Conservation (phyloP, 176 grass and related monocot species). For the Bolboschoenus planiculmis region DNA sequence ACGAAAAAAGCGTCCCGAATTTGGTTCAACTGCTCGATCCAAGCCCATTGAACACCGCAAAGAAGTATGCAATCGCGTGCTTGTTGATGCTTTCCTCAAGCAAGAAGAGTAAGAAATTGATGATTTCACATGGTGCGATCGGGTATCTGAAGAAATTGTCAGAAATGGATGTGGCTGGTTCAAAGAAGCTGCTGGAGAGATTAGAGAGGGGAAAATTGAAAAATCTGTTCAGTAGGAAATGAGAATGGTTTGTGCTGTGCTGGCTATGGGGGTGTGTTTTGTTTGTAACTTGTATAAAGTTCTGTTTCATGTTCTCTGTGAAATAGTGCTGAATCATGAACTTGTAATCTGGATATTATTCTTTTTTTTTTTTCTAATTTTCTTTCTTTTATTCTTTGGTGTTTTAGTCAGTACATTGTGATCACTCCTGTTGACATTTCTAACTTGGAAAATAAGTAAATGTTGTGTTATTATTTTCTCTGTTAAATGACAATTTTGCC, state of each 20-base stretch:
- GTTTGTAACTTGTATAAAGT: constrained; percentile 66
- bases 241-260: constrained; percentile 1
- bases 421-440: constrained; percentile 3
- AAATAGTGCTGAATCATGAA: constrained; percentile 41
- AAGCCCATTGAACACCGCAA: constrained; percentile 77
- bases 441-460: not conserved
- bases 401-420: not conserved
- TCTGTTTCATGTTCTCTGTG: constrained; percentile 78
- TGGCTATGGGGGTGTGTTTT: not conserved
- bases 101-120: constrained; percentile 82
- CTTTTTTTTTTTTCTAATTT: not conserved
- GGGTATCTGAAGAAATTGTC: constrained; percentile 98
- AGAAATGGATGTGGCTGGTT: constrained; percentile 68
- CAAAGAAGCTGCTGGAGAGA: constrained; percentile 89
- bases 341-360: not conserved
- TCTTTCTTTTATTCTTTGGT: not conserved
- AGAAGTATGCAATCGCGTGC: constrained; percentile 92
- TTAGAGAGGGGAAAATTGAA: constrained; percentile 70
- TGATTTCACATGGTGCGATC: constrained; percentile 87
- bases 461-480: not conserved
- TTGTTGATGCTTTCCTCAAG: constrained; percentile 54
- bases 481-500: not conserved
- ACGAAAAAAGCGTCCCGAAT: constrained; percentile 95
- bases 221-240: constrained; percentile 72
- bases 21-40: constrained; percentile 93